Evolutionary conservation across 2,329 filamentous ascomycete genomes (phyloP), one percentile per base, ranked within the genome.

Genomic region (Hypoxylon sp.): DNA sequence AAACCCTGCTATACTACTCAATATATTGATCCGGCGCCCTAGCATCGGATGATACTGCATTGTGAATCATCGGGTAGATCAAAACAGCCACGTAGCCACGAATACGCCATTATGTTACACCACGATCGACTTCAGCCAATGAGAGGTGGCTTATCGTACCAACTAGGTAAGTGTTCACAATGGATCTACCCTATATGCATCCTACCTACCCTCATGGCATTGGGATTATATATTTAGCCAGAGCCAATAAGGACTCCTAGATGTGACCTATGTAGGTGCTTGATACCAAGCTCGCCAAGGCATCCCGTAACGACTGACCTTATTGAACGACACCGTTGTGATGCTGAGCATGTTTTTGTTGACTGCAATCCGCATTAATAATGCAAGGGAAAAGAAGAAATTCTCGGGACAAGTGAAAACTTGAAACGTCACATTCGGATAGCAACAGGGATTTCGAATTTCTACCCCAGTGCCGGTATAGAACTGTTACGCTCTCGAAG

Each of bases 41-140:
- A 2, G 10, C 10, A 44, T 44, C 19, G 6, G 8, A 19, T 9
- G n/a, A 19, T n/a, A 44, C 17, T 19, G 39, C 39, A 10, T 44
- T 9, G 39, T 10, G 37, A 39, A 39, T n/a, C 14, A n/a, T n/a
- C 5, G 13, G 10, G 39, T 19, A 44, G 39, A 44, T 44, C 39
- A 3, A 19, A 19, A n/a, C 19, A n/a, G 5, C 39, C 8, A 22
- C 13, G 9, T 22, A 22, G 17, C 29, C 29, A 31, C 29, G 29
- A 31, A 9, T 22, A 44, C 33, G 33, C 24, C 33, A 17, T 47
- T 50, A 31, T 44, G 33, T 51, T 39, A 42, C 56, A 26, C 37
- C 19, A 8, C 19, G 33, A 39, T 22, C n/a, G 5, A 9, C 10
- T 29, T 10, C 22, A 22, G n/a, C 46, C 56, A 59, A 51, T 59